These are phyloP conservation scores for Dendrocalamus sinicus DNA, from an alignment of 176 grass and related monocot species.

Conservation along the genomic window DNA sequence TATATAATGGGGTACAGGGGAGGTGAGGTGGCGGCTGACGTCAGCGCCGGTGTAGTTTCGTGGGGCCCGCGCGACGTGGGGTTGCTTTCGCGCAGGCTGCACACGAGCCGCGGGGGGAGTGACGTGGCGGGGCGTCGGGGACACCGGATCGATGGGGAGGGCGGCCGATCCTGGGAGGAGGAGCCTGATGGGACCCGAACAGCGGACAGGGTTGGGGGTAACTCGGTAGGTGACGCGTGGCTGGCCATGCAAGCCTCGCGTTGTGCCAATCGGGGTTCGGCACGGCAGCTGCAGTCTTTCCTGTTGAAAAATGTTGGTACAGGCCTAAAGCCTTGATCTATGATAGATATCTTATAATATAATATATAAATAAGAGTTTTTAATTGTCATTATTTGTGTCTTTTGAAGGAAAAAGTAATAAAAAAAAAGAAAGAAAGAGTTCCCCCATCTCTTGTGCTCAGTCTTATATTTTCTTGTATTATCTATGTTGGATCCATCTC, in stretches of 20 bases:
- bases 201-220: background rate
- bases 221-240: background rate
- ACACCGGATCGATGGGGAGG: background rate
- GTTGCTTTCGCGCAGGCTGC: slow-evolving; percentile 37
- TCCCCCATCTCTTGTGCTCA: too few species aligned
- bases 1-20: slow-evolving; percentile 35
- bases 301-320: rapidly evolving
- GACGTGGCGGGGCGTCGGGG: slow-evolving; percentile 50
- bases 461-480: too few species aligned
- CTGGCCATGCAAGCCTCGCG: background rate
- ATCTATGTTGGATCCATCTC: too few species aligned
- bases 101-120: slow-evolving; percentile 18
- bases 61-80: slow-evolving; percentile 26
- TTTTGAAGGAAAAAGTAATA: too few species aligned
- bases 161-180: background rate
- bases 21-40: slow-evolving; percentile 50
- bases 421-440: too few species aligned
- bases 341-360: too few species aligned
- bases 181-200: background rate
- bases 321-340: too few species aligned
- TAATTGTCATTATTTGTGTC: too few species aligned
- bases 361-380: too few species aligned
- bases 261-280: too few species aligned
- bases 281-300: too few species aligned
- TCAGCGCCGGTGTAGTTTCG: background rate